Evolutionary conservation across 805 yeast species (phyloP).

Genomic region (Pichia membranifaciens): DNA sequence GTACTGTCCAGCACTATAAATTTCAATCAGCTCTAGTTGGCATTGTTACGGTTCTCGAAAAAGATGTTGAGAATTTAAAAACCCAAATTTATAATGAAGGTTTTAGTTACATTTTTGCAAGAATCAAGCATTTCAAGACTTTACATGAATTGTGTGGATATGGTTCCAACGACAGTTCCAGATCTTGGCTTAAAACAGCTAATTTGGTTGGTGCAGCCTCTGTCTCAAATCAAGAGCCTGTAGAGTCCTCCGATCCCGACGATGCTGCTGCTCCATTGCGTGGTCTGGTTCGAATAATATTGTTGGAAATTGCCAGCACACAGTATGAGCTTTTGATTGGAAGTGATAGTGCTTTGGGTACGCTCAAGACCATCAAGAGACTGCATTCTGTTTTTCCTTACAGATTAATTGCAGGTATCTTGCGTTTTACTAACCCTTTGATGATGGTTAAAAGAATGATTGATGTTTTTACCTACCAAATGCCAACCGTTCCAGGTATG

Average conservation of each 20-base stretch:
- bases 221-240: conserved; percentile 44
- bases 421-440: conserved; percentile 83
- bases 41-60: conserved; percentile 27
- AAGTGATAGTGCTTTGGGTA: conserved; percentile 72
- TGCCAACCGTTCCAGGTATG: conserved; percentile 42
- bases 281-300: conserved; percentile 74
- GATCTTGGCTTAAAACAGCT: conserved; percentile 5
- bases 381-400: conserved; percentile 81
- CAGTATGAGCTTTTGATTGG: conserved; percentile 76
- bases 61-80: conserved; percentile 39
- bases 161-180: not conserved
- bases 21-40: conserved; percentile 55
- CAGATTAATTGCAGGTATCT: conserved; percentile 63
- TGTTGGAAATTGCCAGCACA: conserved; percentile 79
- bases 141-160: conserved; percentile 11
- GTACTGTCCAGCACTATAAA: conserved; percentile 54
- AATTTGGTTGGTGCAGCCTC: not conserved
- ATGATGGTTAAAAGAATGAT: conserved; percentile 72
- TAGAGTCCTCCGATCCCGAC: not conserved
- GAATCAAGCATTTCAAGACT: conserved; percentile 46
- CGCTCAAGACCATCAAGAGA: conserved; percentile 62
- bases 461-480: conserved; percentile 78
- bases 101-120: conserved; percentile 54
- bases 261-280: conserved; percentile 44
- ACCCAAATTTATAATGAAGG: conserved; percentile 36